Base-by-base conservation (phyloP, 2,329 filamentous ascomycete species). In the Emmonsia crescens region DNA sequence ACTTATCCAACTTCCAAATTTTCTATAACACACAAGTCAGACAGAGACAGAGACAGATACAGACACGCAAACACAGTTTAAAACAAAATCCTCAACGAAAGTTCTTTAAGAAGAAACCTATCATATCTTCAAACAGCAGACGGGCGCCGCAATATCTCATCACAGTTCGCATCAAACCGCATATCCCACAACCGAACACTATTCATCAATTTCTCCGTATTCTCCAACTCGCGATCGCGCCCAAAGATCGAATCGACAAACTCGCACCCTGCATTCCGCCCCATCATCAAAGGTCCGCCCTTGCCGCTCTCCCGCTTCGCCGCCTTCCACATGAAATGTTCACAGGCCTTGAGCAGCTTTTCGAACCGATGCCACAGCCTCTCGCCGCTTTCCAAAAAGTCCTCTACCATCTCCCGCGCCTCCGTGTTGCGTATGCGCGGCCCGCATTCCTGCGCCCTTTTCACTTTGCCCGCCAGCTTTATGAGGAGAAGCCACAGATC, bases 231-330 rank as follows among this genome's bases (percentile, higher is more conserved):
- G 65, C 91, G 85, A 72, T 97, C 93, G 65, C 89, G 87, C 66
- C 92, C 93, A 70, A 97, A 97, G 69, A 99, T 89, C 59, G 91
- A 92, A 74, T 96, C 88, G 70, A 99, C 93, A 70, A 99, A 97
- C 79, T 96, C 92, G 68, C 89, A 88, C 59, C 94, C 94, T 60
- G 91, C 91, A 74, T 91, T 93, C 80, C 91, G 92, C 72, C 92
- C 93, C 76, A 97, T 89, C 73, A 86, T 86, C 60, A 85, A 77
- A 48, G 83, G 77, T 63, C 42, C 44, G 6, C 85, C 84, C 75
- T 86, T 87, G 68, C 81, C 79, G 62, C 77, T 82, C 76, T 89
- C 83, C 64, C 78, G 83, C 82, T 91, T 93, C 68, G 88, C 87
- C 51, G 88, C 89, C 79, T 89, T 91, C 80, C 94, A 89, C 94